Conservation (phyloP, 495 filamentous ascomycete species). For the Amphirosellinia nigrospora region DNA sequence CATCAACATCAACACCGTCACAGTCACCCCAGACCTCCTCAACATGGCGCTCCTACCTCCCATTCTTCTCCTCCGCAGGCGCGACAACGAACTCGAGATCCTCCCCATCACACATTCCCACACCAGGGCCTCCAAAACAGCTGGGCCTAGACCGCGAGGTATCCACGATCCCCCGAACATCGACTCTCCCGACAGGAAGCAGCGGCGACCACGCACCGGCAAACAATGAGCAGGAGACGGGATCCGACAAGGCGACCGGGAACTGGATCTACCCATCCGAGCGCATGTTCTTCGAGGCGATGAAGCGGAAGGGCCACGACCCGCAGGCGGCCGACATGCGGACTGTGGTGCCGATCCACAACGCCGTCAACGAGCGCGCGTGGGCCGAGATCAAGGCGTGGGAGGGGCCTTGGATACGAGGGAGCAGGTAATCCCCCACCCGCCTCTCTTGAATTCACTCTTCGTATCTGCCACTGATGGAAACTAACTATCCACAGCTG, state of each 20-base stretch:
- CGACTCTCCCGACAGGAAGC: slow-evolving; percentile 43
- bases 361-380: slow-evolving; percentile 91
- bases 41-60: slow-evolving; percentile 49
- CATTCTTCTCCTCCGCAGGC: slow-evolving; percentile 40
- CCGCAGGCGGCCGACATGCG: slow-evolving; percentile 74
- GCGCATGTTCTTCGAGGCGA: slow-evolving; percentile 92
- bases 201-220: slow-evolving; percentile 58
- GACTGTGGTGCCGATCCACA: slow-evolving; percentile 95
- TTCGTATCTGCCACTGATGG: background rate
- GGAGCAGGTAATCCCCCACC: slow-evolving; percentile 56
- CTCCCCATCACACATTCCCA: slow-evolving; percentile 33
- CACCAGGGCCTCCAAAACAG: slow-evolving; percentile 25
- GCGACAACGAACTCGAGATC: too few relatives aligned
- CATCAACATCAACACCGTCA: slow-evolving; percentile 28
- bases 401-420: slow-evolving; percentile 70
- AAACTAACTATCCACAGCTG: slow-evolving; percentile 55
- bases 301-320: slow-evolving; percentile 78
- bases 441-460: background rate
- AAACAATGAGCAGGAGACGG: slow-evolving; percentile 73
- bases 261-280: slow-evolving; percentile 99
- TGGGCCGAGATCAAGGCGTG: slow-evolving; percentile 85
- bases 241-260: slow-evolving; percentile 68
- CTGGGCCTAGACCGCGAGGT: slow-evolving; percentile 72
- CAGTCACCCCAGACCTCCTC: slow-evolving; percentile 39
- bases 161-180: slow-evolving; percentile 78